Conservation (phyloP, 805 yeast genomes). For the Schwanniomyces polymorphus region DNA sequence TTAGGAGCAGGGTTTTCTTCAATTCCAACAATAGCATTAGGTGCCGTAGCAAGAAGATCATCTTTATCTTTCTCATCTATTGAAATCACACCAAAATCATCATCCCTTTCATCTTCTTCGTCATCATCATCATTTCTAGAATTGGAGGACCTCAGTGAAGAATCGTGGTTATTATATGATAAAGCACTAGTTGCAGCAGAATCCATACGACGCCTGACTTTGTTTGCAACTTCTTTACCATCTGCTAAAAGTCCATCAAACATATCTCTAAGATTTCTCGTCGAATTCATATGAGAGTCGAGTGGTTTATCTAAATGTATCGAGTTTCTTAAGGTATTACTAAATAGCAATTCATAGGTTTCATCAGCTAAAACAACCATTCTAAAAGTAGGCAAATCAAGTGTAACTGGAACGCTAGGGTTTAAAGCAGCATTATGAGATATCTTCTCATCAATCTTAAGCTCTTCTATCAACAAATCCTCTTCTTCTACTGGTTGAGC, state of each 20-base stretch:
- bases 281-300: constrained; percentile 45
- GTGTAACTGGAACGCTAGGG: constrained; percentile 71
- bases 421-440: constrained; percentile 79
- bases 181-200: constrained; percentile 49
- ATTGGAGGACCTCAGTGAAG: constrained; percentile 24
- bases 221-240: constrained; percentile 87
- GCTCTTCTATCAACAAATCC: constrained; percentile 35
- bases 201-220: constrained; percentile 86
- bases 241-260: constrained; percentile 90
- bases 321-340: constrained; percentile 63
- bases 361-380: constrained; percentile 96
- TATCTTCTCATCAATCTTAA: constrained; percentile 36
- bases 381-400: constrained; percentile 84
- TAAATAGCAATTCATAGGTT: constrained; percentile 83
- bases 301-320: constrained; percentile 63
- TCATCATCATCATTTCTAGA: constrained; percentile 15
- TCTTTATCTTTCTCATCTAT: constrained; percentile 47
- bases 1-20: constrained; percentile 11
- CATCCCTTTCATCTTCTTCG: constrained; percentile 52
- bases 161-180: constrained; percentile 13
- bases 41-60: constrained; percentile 49
- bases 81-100: constrained; percentile 41
- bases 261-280: constrained; percentile 74
- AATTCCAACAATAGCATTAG: constrained; percentile 36
- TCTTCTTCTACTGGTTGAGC: constrained; percentile 62